These are phyloP conservation scores for Eucommia ulmoides DNA, from an alignment of 257 asterid genomes.

Conservation along the genomic window DNA sequence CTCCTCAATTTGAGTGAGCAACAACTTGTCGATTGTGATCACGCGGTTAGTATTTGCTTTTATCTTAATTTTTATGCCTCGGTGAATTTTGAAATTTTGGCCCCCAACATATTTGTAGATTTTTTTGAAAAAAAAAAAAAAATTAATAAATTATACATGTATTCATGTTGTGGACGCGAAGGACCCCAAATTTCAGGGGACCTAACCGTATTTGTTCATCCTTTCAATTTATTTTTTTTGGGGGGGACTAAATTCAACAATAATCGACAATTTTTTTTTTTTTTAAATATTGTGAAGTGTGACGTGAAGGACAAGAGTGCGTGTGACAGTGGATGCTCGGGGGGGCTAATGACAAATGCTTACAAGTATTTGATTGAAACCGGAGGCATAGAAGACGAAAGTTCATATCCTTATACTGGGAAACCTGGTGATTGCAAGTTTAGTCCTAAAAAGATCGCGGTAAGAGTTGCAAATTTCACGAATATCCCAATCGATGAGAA, in stretches of 20 bases:
- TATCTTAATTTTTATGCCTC: background rate
- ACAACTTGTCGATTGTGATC: slow-evolving; percentile 83
- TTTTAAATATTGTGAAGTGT: too few species aligned
- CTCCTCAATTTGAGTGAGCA: slow-evolving; percentile 76
- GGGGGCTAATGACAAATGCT: slow-evolving; percentile 87
- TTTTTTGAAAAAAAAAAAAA: too few species aligned
- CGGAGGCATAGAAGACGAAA: slow-evolving; percentile 70
- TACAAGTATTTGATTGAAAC: slow-evolving; percentile 58
- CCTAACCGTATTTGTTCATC: too few species aligned
- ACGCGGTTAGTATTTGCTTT: slow-evolving; percentile 26
- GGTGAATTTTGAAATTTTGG: too few species aligned
- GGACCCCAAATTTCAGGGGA: too few species aligned
- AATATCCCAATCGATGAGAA: slow-evolving; percentile 38
- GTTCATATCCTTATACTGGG: slow-evolving; percentile 56
- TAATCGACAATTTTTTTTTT: too few species aligned
- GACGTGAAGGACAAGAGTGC: slow-evolving; percentile 35
- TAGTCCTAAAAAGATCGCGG: slow-evolving; percentile 33
- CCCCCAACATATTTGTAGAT: too few species aligned
- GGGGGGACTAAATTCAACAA: too few species aligned
- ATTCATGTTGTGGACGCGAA: too few species aligned
- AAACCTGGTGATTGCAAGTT: slow-evolving; percentile 58
- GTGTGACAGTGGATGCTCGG: slow-evolving; percentile 64
- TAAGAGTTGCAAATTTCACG: slow-evolving; percentile 41
- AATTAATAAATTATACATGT: too few species aligned
- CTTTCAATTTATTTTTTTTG: too few species aligned